A percentile compares a stretch with the other conserved stretches of the same genome.
Evolutionary conservation across 148 eudicot genomes (phyloP).

Genomic region (Oxyria digyna): DNA sequence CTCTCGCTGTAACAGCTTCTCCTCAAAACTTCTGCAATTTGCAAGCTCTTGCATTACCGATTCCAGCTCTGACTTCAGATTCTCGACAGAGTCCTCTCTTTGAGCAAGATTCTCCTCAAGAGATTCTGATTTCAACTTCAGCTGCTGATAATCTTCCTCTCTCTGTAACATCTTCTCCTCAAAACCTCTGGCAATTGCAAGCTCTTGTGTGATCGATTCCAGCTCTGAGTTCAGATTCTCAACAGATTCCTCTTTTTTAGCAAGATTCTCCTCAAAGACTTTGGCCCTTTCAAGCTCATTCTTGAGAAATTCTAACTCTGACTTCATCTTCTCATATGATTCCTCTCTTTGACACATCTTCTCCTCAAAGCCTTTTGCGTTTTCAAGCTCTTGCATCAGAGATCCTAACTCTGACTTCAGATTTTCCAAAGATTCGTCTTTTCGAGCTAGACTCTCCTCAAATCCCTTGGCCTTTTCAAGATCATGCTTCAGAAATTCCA

Average conservation of each 20-base stretch:
- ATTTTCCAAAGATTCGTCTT: constrained; percentile 43
- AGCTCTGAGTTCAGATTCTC: constrained; percentile 36
- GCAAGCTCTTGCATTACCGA: constrained; percentile 41
- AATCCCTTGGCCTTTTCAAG: constrained; percentile 29
- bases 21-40: constrained; percentile 8
- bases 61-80: constrained; percentile 35
- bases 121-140: constrained; percentile 12
- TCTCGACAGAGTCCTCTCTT: constrained; percentile 13
- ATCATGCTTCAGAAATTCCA: constrained; percentile 39
- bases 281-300: constrained; percentile 19
- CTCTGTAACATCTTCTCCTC: background rate
- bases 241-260: constrained; percentile 14
- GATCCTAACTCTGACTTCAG: constrained; percentile 45
- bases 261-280: constrained; percentile 19
- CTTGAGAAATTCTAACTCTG: constrained; percentile 11
- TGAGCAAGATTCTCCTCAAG: constrained; percentile 22
- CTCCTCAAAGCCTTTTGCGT: constrained; percentile 28
- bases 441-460: constrained; percentile 27
- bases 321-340: constrained; percentile 14
- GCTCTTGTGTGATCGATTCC: constrained; percentile 36
- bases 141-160: background rate
- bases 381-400: constrained; percentile 14
- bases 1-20: background rate
- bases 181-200: constrained; percentile 19
- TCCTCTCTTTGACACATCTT: constrained; percentile 13